Base-by-base conservation (phyloP, 1,284 basidiomycete species). In the Ganoderma leucocontextum region DNA sequence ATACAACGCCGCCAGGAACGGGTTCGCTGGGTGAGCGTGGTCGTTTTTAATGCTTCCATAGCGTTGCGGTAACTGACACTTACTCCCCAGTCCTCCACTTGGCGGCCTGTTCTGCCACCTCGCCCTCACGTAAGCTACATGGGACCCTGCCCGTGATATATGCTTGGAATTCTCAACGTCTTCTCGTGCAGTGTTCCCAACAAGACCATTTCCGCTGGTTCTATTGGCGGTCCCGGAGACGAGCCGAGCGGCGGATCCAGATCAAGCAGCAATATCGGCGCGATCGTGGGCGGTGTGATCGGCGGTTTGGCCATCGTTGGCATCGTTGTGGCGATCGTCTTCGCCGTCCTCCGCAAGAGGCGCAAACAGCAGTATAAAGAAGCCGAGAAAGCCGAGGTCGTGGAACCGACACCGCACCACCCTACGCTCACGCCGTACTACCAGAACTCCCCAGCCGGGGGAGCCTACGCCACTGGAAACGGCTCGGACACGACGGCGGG, bases 91-190 rank as follows among this genome's bases (percentile, higher is more conserved):
- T 25, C 71, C 75, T 2, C 71, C 68, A 10, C 49, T 70, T 9
- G 75, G 75, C 2, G 74, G 71, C 4, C 64, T 76, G 66, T 76
- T 73, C 66, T 67, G 74, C 4, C 68, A 69, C 9, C 64, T 76
- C 38, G 74, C 74, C 6, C 64, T 76, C 38, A 73, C 57, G 75
- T 75, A 61, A 63, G 73, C 69, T 65, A 3, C 29, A 29, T 41
- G 22, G 9, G 5, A 10, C 10, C 1, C 8, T 7, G 1, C 39
- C 39, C 15, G 35, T 17, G 53, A 15, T n/a, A 62, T 22, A 17
- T 25, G 29, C 1, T 38, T 42, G 39, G 17, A 19, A 4, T n/a
- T 41, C 62, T 58, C 15, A 52, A 29, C 44, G 15, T 36, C 3
- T 19, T 13, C 53, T 5, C 10, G 42, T 55, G 22, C 66, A 73